Percentiles rank a stretch among this genome's conserved stretches.
These are phyloP conservation scores for Azolla pinnata DNA, from an alignment of 75 land plant genomes.

Conservation along the genomic window DNA sequence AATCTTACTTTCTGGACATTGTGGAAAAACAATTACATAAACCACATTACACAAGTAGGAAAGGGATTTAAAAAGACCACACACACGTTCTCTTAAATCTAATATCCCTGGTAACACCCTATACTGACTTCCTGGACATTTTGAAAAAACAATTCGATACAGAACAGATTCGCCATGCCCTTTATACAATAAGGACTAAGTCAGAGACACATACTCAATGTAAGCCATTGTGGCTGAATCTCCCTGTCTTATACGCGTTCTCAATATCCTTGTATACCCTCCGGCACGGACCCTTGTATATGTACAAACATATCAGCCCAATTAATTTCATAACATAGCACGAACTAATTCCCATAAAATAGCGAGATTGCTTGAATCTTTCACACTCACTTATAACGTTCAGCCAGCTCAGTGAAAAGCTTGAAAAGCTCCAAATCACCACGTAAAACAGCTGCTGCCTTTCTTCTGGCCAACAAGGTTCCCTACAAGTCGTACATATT, in stretches of 20 bases:
- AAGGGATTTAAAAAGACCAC: no score
- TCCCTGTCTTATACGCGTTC: conserved; percentile 82
- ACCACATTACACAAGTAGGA: no score
- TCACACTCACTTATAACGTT: conserved; percentile 54
- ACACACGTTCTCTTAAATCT: no score
- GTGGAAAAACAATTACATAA: no score
- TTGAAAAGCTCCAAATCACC: conserved; percentile 88
- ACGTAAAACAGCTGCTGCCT: conserved; percentile 75
- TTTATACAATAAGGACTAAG: no score
- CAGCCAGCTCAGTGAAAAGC: conserved; percentile 79
- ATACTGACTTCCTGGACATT: no score
- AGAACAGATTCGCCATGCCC: no score
- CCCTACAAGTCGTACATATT: no score
- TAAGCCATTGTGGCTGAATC: conserved; percentile 98
- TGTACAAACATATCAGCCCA: neutral
- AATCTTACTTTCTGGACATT: no score
- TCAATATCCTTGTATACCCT: conserved; percentile 84
- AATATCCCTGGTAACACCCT: no score
- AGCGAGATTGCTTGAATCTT: conserved; percentile 1
- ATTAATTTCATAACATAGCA: neutral
- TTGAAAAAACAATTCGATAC: no score
- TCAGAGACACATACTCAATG: conserved; percentile 57
- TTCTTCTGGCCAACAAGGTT: conserved; percentile 53
- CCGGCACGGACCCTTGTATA: conserved; percentile 69
- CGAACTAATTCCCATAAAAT: neutral